Conservation (phyloP, 2,329 filamentous ascomycete genomes). For the Calonectria leucothoes region DNA sequence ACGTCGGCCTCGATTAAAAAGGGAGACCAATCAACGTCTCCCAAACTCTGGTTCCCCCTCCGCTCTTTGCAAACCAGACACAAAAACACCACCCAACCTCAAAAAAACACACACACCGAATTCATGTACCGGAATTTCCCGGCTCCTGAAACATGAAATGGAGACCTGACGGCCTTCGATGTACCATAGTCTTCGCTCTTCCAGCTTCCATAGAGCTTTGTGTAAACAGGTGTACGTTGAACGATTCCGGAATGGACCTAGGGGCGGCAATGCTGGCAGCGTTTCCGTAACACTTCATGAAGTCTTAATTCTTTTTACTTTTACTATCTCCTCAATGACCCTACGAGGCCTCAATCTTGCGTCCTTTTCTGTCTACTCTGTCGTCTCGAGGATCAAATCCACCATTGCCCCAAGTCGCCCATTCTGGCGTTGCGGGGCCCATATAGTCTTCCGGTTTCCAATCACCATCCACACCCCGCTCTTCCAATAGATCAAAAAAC, state of each 20-base stretch:
- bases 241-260: conserved; percentile 44
- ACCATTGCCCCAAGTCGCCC: conserved; percentile 94
- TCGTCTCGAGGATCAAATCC: conserved; percentile 94
- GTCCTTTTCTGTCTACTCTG: conserved; percentile 88
- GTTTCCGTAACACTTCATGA: conserved; percentile 46
- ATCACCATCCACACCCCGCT: conserved; percentile 70
- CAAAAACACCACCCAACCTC: conserved; percentile 30
- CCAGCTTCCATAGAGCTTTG: conserved; percentile 53
- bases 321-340: conserved; percentile 15
- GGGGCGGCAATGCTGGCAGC: conserved; percentile 47
- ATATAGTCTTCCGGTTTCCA: conserved; percentile 94
- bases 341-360: conserved; percentile 62
- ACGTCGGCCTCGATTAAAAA: conserved; percentile 67
- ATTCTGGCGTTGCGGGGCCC: conserved; percentile 85
- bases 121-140: conserved; percentile 17
- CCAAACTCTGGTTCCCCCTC: conserved; percentile 30
- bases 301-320: conserved; percentile 33
- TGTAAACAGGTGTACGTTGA: conserved; percentile 55
- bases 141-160: conserved; percentile 30
- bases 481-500: conserved; percentile 88
- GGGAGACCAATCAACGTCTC: conserved; percentile 14
- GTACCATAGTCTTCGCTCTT: conserved; percentile 56
- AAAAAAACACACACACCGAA: conserved; percentile 25
- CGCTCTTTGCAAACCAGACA: conserved; percentile 33
- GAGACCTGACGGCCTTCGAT: conserved; percentile 48